Percentiles rank a stretch among this genome's conserved stretches.
Evolutionary conservation across 192 early-diverging fungal genomes (phyloP).

Genomic region (Gonapodya sp.): DNA sequence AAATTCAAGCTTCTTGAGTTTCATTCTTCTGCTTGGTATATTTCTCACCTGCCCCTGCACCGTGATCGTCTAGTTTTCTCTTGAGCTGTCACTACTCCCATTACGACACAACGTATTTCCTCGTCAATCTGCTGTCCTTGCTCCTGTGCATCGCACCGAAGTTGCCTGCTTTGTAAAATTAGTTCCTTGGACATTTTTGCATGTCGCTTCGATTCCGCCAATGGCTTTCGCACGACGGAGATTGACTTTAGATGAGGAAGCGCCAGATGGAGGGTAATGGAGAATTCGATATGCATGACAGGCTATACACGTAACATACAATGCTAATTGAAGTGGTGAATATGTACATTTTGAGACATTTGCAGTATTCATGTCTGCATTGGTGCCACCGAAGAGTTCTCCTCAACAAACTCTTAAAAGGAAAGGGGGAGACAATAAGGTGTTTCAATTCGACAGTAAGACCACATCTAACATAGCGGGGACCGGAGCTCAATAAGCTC

Average conservation of each 20-base stretch:
- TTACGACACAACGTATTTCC: conserved; percentile 84
- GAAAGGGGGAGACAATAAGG: not conserved
- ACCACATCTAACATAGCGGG: not conserved
- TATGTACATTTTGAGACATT: not conserved
- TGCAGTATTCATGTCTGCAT: not conserved
- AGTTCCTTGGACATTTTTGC: no score
- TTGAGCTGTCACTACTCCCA: conserved; percentile 92
- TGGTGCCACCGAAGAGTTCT: no score
- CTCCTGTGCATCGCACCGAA: conserved; percentile 83
- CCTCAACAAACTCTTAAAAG: not conserved
- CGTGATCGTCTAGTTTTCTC: conserved; percentile 56
- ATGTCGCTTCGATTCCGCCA: no score
- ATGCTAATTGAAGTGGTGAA: not conserved
- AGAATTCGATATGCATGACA: no score
- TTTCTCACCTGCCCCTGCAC: not conserved
- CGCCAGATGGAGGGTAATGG: no score
- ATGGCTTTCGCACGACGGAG: no score
- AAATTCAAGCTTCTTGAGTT: conserved; percentile 7
- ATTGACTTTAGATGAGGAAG: no score
- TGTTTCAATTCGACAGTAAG: not conserved
- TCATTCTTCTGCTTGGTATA: conserved; percentile 14
- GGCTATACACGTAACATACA: no score
- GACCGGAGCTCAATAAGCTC: no score
- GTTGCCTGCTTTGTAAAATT: conserved; percentile 61
- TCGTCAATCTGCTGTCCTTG: conserved; percentile 78